These are phyloP conservation scores for Lachnellula suecica DNA, from an alignment of 2,329 filamentous ascomycete species.

Conservation along the genomic window DNA sequence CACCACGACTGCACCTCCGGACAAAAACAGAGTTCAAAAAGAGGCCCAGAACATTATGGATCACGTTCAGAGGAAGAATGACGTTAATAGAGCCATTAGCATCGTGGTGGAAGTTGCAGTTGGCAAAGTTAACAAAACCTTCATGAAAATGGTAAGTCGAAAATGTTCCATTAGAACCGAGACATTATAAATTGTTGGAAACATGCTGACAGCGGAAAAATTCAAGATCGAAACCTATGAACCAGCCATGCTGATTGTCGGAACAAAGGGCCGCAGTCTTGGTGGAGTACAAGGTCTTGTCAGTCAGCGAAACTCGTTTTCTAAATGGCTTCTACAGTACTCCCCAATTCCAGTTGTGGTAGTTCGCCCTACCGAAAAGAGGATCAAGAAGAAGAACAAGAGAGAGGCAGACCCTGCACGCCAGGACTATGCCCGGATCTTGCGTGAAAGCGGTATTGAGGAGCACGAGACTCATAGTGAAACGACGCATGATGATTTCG, in stretches of 20 bases:
- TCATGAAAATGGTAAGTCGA: constrained; percentile 68
- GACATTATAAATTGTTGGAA: neutral
- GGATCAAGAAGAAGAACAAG: constrained; percentile 71
- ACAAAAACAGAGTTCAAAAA: constrained; percentile 60
- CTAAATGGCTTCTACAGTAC: constrained; percentile 73
- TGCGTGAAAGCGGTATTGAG: constrained; percentile 53
- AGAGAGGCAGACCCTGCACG: constrained; percentile 62
- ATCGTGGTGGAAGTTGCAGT: constrained; percentile 71
- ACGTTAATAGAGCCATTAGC: constrained; percentile 69
- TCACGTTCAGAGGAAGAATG: constrained; percentile 67
- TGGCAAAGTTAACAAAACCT: constrained; percentile 70
- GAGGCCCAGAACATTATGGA: constrained; percentile 66
- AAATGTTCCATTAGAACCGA: neutral
- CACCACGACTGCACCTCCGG: constrained; percentile 55
- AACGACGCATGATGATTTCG: constrained; percentile 23
- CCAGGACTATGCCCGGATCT: constrained; percentile 63
- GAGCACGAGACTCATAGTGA: constrained; percentile 32
- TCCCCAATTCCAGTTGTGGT: constrained; percentile 75
- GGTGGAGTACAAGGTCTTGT: constrained; percentile 70
- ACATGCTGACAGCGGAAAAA: too few species aligned
- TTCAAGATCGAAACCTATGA: constrained; percentile 76
- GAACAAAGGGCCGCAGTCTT: constrained; percentile 66
- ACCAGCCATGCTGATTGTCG: constrained; percentile 70
- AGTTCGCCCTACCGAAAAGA: constrained; percentile 67
- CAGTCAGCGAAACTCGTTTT: constrained; percentile 60